phyloP scores from a whole-genome alignment of 139 green algal species.

The Diplosphaera chodatii region DNA sequence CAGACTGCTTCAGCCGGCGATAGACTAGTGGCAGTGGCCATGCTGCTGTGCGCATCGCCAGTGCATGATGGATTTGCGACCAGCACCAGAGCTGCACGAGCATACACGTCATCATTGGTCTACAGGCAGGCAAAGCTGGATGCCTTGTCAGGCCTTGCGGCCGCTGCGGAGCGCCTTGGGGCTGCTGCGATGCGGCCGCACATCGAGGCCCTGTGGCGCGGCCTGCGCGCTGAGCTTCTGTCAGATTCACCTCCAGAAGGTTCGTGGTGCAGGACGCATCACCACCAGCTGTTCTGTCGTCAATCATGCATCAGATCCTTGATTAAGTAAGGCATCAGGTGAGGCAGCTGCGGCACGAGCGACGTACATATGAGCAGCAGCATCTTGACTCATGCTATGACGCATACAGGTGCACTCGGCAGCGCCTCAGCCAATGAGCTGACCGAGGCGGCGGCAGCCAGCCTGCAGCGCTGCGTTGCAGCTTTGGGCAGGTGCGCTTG shows the following conservation, averaged over 20 bases:
- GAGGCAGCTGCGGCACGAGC: too few species aligned
- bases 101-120: neutral
- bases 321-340: too few species aligned
- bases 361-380: too few species aligned
- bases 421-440: neutral
- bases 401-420: neutral
- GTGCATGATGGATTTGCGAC: too few species aligned
- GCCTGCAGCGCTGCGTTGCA: constrained; percentile 5
- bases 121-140: constrained; percentile 37
- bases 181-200: constrained; percentile 1
- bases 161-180: constrained; percentile 12
- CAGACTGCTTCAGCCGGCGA: neutral
- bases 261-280: too few species aligned
- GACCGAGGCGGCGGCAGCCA: neutral
- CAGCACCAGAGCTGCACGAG: neutral
- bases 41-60: too few species aligned
- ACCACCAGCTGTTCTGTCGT: too few species aligned
- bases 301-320: too few species aligned
- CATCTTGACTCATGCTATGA: too few species aligned
- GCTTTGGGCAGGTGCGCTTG: neutral
- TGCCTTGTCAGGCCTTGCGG: constrained; percentile 13
- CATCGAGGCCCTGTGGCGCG: neutral
- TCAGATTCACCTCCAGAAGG: neutral
- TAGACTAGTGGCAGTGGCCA: too few species aligned
- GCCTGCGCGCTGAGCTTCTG: neutral